Percentiles rank a stretch among this genome's conserved stretches.
These are phyloP conservation scores for Ophiosphaerella herpotricha DNA, from an alignment of 2,329 filamentous ascomycete genomes.

Conservation along the genomic window DNA sequence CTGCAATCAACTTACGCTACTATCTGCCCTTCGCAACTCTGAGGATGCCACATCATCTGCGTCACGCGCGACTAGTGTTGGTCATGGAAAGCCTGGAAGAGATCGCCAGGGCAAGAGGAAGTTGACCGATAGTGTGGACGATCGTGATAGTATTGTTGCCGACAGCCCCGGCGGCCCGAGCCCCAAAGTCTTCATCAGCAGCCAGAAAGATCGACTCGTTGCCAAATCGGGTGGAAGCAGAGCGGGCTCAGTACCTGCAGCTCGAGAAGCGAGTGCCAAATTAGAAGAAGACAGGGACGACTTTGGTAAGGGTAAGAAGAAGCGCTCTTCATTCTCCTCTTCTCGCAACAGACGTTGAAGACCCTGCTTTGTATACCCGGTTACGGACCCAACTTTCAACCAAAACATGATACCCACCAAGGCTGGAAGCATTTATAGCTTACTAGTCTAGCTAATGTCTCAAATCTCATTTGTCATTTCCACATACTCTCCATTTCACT, in stretches of 20 bases:
- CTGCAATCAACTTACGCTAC: conserved; percentile 50
- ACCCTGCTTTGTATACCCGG: too few relatives aligned
- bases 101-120: conserved; percentile 46
- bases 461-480: conserved; percentile 15
- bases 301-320: conserved; percentile 51
- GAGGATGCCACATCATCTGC: conserved; percentile 45
- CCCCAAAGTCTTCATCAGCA: conserved; percentile 39
- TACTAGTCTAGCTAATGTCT: conserved; percentile 11
- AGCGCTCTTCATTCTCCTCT: conserved; percentile 26
- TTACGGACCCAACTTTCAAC: too few relatives aligned
- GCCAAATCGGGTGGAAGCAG: conserved; percentile 48
- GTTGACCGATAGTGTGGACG: conserved; percentile 42
- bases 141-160: conserved; percentile 45
- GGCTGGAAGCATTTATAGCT: not conserved
- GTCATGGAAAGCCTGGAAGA: conserved; percentile 38
- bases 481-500: conserved; percentile 1
- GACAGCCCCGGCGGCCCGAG: conserved; percentile 44
- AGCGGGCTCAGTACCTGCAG: conserved; percentile 51
- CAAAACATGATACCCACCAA: conserved; percentile 1
- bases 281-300: conserved; percentile 54
- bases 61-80: conserved; percentile 44
- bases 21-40: conserved; percentile 53
- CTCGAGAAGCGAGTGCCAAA: conserved; percentile 57
- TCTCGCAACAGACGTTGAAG: conserved; percentile 1
- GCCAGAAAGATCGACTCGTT: conserved; percentile 42